These are phyloP conservation scores for Physcomitrellopsis africana DNA, from an alignment of 225 moss, liverwort and hornwort species.

Conservation along the genomic window DNA sequence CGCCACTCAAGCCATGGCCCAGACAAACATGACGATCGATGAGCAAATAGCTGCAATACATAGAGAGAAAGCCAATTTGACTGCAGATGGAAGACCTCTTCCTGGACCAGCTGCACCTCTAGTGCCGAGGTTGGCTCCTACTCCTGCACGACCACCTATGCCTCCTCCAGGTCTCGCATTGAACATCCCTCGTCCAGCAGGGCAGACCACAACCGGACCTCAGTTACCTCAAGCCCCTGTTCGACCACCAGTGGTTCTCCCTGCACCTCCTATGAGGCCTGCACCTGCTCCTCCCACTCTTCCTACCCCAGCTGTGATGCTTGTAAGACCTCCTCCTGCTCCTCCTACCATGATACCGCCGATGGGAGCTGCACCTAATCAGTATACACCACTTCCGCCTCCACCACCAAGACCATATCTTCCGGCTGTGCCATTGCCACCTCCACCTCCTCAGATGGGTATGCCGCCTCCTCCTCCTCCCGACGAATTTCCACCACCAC, in stretches of 20 bases:
- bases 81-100: conserved; percentile 85
- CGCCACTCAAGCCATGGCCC: conserved; percentile 98
- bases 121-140: conserved; percentile 89
- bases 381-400: conserved; percentile 67
- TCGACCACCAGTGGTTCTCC: conserved; percentile 76
- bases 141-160: conserved; percentile 89
- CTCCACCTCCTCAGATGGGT: conserved; percentile 84
- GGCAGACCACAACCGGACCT: conserved; percentile 49
- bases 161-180: conserved; percentile 93
- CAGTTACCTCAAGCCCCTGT: conserved; percentile 60
- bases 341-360: conserved; percentile 64
- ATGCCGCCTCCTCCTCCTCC: conserved; percentile 97
- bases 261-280: conserved; percentile 68
- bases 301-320: conserved; percentile 69
- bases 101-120: conserved; percentile 91
- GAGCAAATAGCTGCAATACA: conserved; percentile 96
- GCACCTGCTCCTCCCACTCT: conserved; percentile 62
- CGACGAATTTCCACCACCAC: conserved; percentile 93
- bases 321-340: conserved; percentile 71
- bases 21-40: conserved; percentile 85
- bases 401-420: conserved; percentile 84
- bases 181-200: conserved; percentile 88
- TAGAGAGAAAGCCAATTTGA: conserved; percentile 83
- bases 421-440: conserved; percentile 62
- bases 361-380: conserved; percentile 51